Conservation (phyloP, 2,329 filamentous ascomycete species). For the Bisporella sp. region DNA sequence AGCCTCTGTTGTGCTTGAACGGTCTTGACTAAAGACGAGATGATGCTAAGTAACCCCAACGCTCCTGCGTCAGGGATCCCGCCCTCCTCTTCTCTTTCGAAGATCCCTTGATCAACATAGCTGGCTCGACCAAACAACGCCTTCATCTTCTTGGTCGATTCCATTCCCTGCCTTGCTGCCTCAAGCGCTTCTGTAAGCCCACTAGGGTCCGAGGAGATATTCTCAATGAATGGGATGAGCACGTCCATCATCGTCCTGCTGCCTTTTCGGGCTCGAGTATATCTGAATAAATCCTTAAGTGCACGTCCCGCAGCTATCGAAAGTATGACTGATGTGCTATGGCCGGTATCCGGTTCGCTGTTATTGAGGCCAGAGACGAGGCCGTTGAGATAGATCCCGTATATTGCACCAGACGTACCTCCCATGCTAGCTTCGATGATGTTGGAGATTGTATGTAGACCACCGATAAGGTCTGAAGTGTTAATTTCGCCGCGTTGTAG, state of each 20-base stretch:
- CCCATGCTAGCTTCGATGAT: conserved; percentile 28
- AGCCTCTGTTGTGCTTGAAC: no score
- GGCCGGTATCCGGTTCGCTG: neutral
- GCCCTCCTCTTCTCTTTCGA: no score
- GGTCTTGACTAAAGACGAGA: no score
- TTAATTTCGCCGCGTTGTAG: no score
- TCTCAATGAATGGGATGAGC: conserved; percentile 54
- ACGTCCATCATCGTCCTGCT: conserved; percentile 63
- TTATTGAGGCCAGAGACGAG: conserved; percentile 41
- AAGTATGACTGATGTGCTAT: neutral
- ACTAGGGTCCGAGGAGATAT: conserved; percentile 36
- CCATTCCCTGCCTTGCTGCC: conserved; percentile 51
- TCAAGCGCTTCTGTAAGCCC: conserved; percentile 49
- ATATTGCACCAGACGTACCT: conserved; percentile 28
- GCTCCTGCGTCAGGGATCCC: no score
- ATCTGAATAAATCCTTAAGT: conserved; percentile 33
- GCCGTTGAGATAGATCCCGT: conserved; percentile 40
- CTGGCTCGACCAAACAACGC: conserved; percentile 58
- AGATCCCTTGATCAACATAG: conserved; percentile 39
- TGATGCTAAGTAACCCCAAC: no score
- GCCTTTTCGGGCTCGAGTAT: conserved; percentile 58
- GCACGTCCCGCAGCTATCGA: conserved; percentile 31
- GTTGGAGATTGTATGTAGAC: neutral
- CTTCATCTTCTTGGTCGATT: conserved; percentile 60
- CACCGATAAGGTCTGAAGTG: neutral